Evolutionary conservation across 2,329 filamentous ascomycete genomes (phyloP), one percentile per base, ranked within the genome.

Genomic region (Fusarium graminum): DNA sequence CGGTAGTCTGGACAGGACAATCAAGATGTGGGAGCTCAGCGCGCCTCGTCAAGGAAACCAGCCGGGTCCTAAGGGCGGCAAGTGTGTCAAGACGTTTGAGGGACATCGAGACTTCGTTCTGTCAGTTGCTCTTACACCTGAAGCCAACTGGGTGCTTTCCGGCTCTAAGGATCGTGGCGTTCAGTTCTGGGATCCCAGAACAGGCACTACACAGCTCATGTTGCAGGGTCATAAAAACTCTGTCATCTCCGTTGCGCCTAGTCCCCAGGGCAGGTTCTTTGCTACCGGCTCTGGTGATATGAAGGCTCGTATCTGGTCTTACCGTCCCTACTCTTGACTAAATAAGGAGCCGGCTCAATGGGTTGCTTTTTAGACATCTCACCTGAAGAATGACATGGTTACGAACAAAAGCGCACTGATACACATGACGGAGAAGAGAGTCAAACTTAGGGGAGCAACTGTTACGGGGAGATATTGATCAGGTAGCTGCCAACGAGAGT

Each of bases 221-320:
- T 86, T 99, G 64, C 95, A 98, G 79, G 95, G 95, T 26, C 95
- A 99, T 78, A 98, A 98, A 85, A 98, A 98, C 80, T 97, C 93
- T 12, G 95, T 99, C 72, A 98, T 98, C 74, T 97, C 94, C 4
- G 95, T 99, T 51, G 94, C 95, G 2, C 95, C 95, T 22, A 97
- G 93, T 79, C 95, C 95, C 16, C 89, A 87, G 34, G 94, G 93
- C 59, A 88, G 89, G 67, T 90, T 93, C 76, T 99, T 99, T 76
- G 95, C 95, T 39, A 99, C 95, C 7, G 95, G 95, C 64, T 97
- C 94, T 70, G 95, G 95, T 73, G 95, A 99, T 77, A 97, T 97
- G 92, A 91, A 94, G 77, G 95, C 95, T 53, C 90, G 95, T 74
- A 98, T 99, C 81, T 99, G 95, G 95, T 93, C 91, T 73, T 97